A percentile compares a stretch with the other conserved stretches of the same genome.
Evolutionary conservation across 73 alveolate species (phyloP).

Genomic region (Blepharisma japonicum): DNA sequence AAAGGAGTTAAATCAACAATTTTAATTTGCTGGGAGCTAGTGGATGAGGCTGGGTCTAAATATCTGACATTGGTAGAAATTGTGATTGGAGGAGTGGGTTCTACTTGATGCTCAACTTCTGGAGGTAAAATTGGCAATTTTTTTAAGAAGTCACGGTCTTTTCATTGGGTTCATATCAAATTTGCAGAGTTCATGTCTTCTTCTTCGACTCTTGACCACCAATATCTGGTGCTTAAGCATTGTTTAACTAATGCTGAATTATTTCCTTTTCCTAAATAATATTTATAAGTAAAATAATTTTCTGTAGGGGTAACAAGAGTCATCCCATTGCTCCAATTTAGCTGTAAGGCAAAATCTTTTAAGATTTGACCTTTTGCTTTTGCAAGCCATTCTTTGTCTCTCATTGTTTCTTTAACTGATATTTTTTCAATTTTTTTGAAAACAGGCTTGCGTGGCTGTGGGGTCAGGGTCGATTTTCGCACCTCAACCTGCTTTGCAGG

Average conservation of each 20-base stretch:
- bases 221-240: conserved; percentile 61
- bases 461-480: no score
- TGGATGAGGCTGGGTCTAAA: neutral
- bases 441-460: no score
- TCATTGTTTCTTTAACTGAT: neutral
- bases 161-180: conserved; percentile 52
- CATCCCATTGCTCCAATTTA: neutral
- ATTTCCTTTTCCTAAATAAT: conserved; percentile 77
- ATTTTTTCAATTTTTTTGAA: conserved; percentile 1
- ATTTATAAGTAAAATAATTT: conserved; percentile 35
- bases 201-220: conserved; percentile 70
- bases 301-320: neutral
- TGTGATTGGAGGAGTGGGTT: neutral
- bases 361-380: conserved; percentile 4
- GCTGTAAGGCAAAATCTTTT: neutral
- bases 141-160: neutral
- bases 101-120: neutral
- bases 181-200: conserved; percentile 33
- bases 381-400: conserved; percentile 10
- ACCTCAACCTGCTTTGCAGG: no score
- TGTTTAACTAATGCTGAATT: conserved; percentile 52
- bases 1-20: conserved; percentile 9
- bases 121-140: neutral
- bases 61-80: neutral
- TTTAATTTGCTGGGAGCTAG: neutral